These are phyloP conservation scores for Brasilioporus rufonigricans DNA, from an alignment of 768 basidiomycete species.

Conservation along the genomic window DNA sequence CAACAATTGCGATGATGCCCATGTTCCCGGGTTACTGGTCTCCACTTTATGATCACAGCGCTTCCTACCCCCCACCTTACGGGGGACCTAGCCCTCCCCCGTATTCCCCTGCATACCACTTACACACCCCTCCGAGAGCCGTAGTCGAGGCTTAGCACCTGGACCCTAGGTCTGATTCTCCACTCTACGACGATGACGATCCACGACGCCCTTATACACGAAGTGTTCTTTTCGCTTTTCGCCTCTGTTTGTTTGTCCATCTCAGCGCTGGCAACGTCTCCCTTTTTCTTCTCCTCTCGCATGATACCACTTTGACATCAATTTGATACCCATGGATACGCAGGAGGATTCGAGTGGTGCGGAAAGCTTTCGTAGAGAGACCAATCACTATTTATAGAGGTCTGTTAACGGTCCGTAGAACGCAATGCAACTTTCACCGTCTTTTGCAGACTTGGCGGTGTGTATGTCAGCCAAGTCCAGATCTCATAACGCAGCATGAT, in stretches of 20 bases:
- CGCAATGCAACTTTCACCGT: background rate
- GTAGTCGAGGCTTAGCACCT: background rate
- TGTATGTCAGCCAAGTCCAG: too few relatives aligned
- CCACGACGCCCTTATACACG: background rate
- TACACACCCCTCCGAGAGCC: background rate
- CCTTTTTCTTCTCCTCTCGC: background rate
- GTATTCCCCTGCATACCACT: constrained; percentile 1
- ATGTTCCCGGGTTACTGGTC: background rate
- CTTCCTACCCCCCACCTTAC: constrained; percentile 5
- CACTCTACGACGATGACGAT: background rate
- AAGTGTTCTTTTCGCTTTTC: background rate
- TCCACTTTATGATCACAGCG: background rate
- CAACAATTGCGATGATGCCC: background rate
- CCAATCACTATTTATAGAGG: background rate
- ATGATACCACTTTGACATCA: constrained; percentile 2
- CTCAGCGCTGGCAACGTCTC: background rate
- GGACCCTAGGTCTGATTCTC: too few relatives aligned
- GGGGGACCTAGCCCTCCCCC: constrained; percentile 12
- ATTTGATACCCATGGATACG: constrained; percentile 4
- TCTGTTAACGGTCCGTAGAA: too few relatives aligned
- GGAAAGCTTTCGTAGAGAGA: too few relatives aligned
- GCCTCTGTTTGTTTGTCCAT: too few relatives aligned
- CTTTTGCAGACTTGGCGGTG: background rate
- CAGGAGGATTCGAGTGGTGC: too few relatives aligned
- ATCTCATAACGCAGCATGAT: too few relatives aligned